Conservation (phyloP, 2,329 filamentous ascomycete genomes). For the Calonectria pseudoreteaudii region DNA sequence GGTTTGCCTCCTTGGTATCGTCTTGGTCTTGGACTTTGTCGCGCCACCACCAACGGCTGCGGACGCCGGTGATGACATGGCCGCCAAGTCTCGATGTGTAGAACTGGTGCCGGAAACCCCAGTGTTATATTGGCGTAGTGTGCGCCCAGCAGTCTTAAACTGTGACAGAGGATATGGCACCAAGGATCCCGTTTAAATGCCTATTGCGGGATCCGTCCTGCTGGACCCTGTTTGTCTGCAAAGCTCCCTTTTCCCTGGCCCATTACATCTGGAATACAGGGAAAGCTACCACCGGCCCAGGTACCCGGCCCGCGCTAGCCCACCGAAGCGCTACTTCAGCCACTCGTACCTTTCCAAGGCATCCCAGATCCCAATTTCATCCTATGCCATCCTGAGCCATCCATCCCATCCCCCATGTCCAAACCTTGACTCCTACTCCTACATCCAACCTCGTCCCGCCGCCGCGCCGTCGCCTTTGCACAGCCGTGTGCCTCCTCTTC, state of each 20-base stretch:
- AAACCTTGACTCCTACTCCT: slow-evolving; percentile 28
- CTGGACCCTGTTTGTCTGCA: background rate
- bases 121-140: background rate
- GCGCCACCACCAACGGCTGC: slow-evolving; percentile 23
- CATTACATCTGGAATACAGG: background rate
- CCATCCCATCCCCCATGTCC: slow-evolving; percentile 25
- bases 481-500: slow-evolving; percentile 7
- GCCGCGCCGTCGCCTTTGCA: slow-evolving; percentile 11
- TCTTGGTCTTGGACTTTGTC: slow-evolving; percentile 12
- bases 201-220: background rate
- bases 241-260: slow-evolving; percentile 10
- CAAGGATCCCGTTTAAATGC: background rate
- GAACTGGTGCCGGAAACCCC: slow-evolving; percentile 1
- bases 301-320: background rate
- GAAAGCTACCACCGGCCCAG: background rate
- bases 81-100: slow-evolving; percentile 8
- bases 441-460: slow-evolving; percentile 17
- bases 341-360: slow-evolving; percentile 7
- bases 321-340: background rate
- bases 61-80: slow-evolving; percentile 14
- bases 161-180: background rate
- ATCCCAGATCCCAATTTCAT: slow-evolving; percentile 25
- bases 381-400: slow-evolving; percentile 18
- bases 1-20: slow-evolving; percentile 14
- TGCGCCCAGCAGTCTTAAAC: background rate